Evolutionary conservation across 1,284 basidiomycete genomes (phyloP), one percentile per base, ranked within the genome.

Genomic region (Blastosporella zonata): DNA sequence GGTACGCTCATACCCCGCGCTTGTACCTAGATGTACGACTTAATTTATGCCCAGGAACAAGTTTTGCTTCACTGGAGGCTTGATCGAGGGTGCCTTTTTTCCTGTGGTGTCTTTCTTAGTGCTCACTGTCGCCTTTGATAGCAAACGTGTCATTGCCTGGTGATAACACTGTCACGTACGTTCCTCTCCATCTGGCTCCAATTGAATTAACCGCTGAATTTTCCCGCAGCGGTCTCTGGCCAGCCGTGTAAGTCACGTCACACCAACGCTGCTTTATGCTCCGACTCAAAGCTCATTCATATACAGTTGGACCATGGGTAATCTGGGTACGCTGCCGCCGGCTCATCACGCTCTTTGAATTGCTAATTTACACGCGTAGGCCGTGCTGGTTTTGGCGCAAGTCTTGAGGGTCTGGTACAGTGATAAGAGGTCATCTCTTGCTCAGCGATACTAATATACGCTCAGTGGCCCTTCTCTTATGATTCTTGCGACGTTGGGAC

Each of bases 401-500:
- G 75, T 41, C 71, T 83, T 17, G 84, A 90, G 43, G 82, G 79
- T 27, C 63, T 79, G 62, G 79, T 74, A 55, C n/a, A 43, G 55
- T 40, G 38, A 3, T 18, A 41, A 4, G 22, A 9, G n/a, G 41
- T 3, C 33, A 17, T 31, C 38, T n/a, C 12, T 13, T 0, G 2
- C 6, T 29, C 6, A 6, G 4, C 12, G 2, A 36, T 43, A 47
- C 21, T 41, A 6, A 29, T 9, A 9, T 23, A 13, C 13, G 36
- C 20, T 5, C 43, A 79, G 76, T 82, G 81, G 69, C 81, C 78
- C n/a, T 87, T 79, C 56, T 81, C 80, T 1, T 90, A 91, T 56
- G 84, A 90, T 60, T 65, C 76, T 1, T 93, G 91, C 62, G 90
- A 93, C 60, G 79, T 91, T 35, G 94, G 93, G 2, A 94, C 92